Base-by-base conservation (phyloP, 2,329 filamentous ascomycete species). In the Sclerotiophoma versabilis region DNA sequence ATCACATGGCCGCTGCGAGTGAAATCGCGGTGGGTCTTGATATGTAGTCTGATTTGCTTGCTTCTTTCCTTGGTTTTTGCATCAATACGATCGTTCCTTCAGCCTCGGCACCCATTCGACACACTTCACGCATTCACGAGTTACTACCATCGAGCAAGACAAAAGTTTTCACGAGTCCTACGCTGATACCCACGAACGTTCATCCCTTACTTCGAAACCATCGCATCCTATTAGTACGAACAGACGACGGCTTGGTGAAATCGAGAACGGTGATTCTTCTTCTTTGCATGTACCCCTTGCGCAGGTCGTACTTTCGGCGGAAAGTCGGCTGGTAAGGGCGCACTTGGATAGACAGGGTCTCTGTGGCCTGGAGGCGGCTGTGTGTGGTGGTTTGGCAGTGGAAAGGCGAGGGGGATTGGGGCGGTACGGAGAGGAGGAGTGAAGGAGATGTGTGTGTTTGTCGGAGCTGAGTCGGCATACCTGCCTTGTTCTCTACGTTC, bases 111-210 rank as follows among this genome's bases (percentile, higher is more conserved):
- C 65, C 17, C 57, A 58, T 62, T 59, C 69, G 69, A 61, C 71
- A 73, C 62, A 68, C 65, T 69, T 69, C 63, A 72, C 66, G 68
- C 70, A 71, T 68, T 70, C 65, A 74, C 70, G 69, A 75, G 60
- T 69, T 49, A 54, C 45, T 34, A 54, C 62, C 63, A 63, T 66
- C 65, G 64, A 66, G 58, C 57, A 62, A 66, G 58, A 66, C 55
- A 70, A 73, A 74, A 71, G 61, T 70, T 71, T 73, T 73, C 68
- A 75, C 72, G 69, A 75, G 69, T 73, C 70, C 71, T 71, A 76
- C 72, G 65, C 72, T 75, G 75, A 77, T 77, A 77, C 75, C 75
- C 75, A 76, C 70, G 64, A 74, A 70, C 68, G 65, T 73, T 73
- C 71, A 72, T 71, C 66, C 70, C 67, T 66, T 69, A 64, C 63